These are phyloP conservation scores for Toxoplasma gondii DNA, from an alignment of 169 alveolate genomes.

Conservation along the genomic window DNA sequence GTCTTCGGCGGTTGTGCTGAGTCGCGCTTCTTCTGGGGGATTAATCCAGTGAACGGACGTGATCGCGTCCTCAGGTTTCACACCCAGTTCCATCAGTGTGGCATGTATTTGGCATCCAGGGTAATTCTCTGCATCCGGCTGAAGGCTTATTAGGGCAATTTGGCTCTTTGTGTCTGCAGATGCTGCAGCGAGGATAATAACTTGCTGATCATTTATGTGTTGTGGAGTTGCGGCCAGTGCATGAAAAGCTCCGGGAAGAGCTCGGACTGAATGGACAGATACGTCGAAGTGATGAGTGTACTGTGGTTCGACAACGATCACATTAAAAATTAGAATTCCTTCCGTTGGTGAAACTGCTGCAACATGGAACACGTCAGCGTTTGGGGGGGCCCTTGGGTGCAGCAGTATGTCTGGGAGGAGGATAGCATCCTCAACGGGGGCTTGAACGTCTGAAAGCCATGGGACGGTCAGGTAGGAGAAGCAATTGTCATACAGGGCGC, in stretches of 20 bases:
- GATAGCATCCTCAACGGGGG: background rate
- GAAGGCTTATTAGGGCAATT: conserved; percentile 10
- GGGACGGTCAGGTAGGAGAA: background rate
- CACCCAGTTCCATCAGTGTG: conserved; percentile 47
- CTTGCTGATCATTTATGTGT: conserved; percentile 36
- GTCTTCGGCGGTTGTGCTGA: background rate
- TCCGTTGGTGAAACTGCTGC: conserved; percentile 46
- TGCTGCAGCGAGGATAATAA: background rate
- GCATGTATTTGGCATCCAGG: conserved; percentile 59
- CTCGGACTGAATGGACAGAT: conserved; percentile 16
- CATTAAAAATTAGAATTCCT: conserved; percentile 1
- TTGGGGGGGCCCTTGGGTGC: conserved; percentile 52
- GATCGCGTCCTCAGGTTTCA: conserved; percentile 36
- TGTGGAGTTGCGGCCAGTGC: conserved; percentile 23
- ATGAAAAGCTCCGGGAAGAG: conserved; percentile 37
- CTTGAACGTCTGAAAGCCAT: background rate
- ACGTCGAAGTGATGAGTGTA: conserved; percentile 33
- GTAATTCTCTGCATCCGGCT: conserved; percentile 32
- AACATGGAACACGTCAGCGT: conserved; percentile 42
- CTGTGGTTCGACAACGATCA: conserved; percentile 36
- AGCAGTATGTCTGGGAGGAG: conserved; percentile 57
- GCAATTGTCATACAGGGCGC: conserved; percentile 3
- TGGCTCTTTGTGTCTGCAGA: conserved; percentile 18
- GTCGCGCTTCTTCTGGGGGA: conserved; percentile 15
- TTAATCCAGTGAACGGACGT: conserved; percentile 1